Conservation (phyloP, 2,329 filamentous ascomycete species). For the Botrytis byssoidea region DNA sequence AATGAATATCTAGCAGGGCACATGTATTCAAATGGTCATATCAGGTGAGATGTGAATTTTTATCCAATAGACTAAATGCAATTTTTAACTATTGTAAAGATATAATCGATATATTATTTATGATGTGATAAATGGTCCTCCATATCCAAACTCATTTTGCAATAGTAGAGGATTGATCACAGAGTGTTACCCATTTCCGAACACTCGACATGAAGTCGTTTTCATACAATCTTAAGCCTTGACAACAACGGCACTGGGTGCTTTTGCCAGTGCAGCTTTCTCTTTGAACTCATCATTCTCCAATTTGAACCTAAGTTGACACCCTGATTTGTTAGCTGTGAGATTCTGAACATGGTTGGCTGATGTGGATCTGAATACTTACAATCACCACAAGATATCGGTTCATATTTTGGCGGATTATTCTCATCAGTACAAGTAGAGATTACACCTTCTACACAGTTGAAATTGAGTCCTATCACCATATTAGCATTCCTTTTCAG, state of each 20-base stretch:
- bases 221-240: constrained; percentile 22
- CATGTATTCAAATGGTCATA: neutral
- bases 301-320: constrained; percentile 37
- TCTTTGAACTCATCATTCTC: constrained; percentile 34
- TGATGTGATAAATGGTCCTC: neutral
- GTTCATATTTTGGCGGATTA: constrained; percentile 50
- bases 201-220: neutral
- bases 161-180: no score
- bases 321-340: constrained; percentile 27
- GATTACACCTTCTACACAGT: constrained; percentile 50
- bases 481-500: constrained; percentile 17
- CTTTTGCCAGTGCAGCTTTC: constrained; percentile 28
- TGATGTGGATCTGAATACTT: constrained; percentile 24
- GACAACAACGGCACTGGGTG: constrained; percentile 34
- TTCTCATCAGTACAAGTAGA: constrained; percentile 47
- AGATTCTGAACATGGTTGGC: neutral
- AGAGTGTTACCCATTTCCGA: neutral
- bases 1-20: neutral
- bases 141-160: neutral
- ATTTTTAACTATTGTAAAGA: neutral
- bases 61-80: neutral
- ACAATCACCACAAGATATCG: constrained; percentile 51
- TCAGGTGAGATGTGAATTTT: no score
- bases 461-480: constrained; percentile 48
- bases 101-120: neutral